Evolutionary conservation across 176 grass and related monocot genomes (phyloP).

Genomic region (Zoysia japonica): DNA sequence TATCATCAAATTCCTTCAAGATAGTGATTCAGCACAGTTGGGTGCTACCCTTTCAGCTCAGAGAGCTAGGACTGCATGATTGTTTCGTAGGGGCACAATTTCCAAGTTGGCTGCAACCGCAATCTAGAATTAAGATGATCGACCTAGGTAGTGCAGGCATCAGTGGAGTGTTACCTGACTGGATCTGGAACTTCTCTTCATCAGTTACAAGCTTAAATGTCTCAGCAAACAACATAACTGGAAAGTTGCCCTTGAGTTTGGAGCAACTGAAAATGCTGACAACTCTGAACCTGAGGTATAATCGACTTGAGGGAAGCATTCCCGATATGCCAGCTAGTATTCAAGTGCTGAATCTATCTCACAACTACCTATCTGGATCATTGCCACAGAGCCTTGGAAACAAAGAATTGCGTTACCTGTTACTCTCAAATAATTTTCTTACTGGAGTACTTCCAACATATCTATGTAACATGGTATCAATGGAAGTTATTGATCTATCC

Average conservation of each 20-base stretch:
- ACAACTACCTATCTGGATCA: constrained; percentile 26
- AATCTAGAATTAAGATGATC: constrained; percentile 24
- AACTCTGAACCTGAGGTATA: neutral
- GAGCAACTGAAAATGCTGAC: neutral
- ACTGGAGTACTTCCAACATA: neutral
- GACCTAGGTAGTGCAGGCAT: constrained; percentile 23
- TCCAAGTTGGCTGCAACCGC: constrained; percentile 34
- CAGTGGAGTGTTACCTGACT: neutral
- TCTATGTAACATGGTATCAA: neutral
- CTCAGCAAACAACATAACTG: constrained; percentile 38
- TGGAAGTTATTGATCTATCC: constrained; percentile 28
- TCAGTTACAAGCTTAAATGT: constrained; percentile 35
- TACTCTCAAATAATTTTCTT: neutral
- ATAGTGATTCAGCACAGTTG: neutral
- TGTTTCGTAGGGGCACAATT: constrained; percentile 21
- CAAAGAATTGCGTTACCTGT: neutral
- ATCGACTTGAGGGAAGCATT: constrained; percentile 28
- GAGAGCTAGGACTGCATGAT: neutral
- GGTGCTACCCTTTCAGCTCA: constrained; percentile 38
- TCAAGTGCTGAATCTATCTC: neutral
- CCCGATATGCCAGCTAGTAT: neutral
- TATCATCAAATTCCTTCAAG: constrained; percentile 21
- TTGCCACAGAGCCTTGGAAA: neutral
- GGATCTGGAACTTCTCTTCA: constrained; percentile 39
- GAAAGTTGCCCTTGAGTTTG: constrained; percentile 24